phyloP scores from a whole-genome alignment of 1,284 basidiomycete genomes.

The Ustilago curta region DNA sequence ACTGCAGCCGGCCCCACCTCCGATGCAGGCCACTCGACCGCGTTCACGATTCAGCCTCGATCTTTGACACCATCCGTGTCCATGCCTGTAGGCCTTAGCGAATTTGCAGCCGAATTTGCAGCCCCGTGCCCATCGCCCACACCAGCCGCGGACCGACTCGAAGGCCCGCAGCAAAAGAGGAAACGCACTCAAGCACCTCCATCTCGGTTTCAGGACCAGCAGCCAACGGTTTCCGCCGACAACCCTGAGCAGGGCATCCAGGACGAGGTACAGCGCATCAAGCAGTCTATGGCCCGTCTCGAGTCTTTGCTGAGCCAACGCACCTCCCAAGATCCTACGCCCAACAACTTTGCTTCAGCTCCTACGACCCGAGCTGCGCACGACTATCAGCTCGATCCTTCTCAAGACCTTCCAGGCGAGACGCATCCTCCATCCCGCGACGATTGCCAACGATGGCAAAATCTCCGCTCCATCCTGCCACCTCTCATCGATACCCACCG shows the following conservation, averaged over 20 bases:
- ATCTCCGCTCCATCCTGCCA: slow-evolving; percentile 21
- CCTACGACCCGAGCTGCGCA: not conserved
- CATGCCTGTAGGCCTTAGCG: slow-evolving; percentile 9
- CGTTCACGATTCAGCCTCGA: not conserved
- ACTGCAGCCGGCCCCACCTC: slow-evolving; percentile 2
- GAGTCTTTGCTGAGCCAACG: slow-evolving; percentile 20
- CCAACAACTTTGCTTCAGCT: not conserved
- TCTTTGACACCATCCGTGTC: slow-evolving; percentile 13
- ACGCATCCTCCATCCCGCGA: slow-evolving; percentile 20
- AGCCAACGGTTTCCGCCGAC: not conserved
- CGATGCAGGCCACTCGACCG: slow-evolving; percentile 4
- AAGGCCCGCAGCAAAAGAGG: slow-evolving; percentile 16
- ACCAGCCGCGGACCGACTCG: not conserved
- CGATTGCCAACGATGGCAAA: slow-evolving; percentile 24
- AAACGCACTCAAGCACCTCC: slow-evolving; percentile 9
- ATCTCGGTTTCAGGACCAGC: not conserved
- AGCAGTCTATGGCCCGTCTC: slow-evolving; percentile 26
- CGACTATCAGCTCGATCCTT: slow-evolving; percentile 12
- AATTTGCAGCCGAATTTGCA: slow-evolving; percentile 7
- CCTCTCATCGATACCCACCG: slow-evolving; percentile 36
- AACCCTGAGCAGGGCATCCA: slow-evolving; percentile 6
- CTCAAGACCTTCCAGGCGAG: slow-evolving; percentile 15
- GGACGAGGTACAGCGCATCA: slow-evolving; percentile 27
- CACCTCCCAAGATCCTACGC: not conserved
- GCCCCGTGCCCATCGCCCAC: not conserved